A percentile compares a stretch with the other conserved stretches of the same genome.
These are phyloP conservation scores for Heliamphora ciliata DNA, from an alignment of 179 eudicot genomes.

Conservation along the genomic window DNA sequence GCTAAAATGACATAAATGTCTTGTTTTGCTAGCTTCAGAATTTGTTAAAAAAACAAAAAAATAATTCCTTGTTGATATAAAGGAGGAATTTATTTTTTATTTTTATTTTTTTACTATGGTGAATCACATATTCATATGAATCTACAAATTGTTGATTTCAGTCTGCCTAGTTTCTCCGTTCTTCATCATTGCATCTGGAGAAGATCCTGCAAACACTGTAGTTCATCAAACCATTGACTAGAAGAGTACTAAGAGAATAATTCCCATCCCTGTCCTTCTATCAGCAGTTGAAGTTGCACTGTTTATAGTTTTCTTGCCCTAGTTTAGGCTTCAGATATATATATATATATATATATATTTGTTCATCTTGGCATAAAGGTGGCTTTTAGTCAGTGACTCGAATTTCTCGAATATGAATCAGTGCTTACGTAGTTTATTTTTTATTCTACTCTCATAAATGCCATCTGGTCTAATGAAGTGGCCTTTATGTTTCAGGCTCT, in stretches of 20 bases:
- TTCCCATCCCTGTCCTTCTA: background rate
- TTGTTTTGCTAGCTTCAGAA: background rate
- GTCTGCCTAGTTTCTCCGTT: background rate
- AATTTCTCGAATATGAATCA: background rate
- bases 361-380: constrained; percentile 6
- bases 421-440: background rate
- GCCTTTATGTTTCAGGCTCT: constrained; percentile 47
- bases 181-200: background rate
- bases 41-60: background rate
- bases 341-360: background rate
- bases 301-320: background rate
- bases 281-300: constrained; percentile 6
- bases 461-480: background rate
- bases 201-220: background rate
- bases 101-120: no score
- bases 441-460: background rate
- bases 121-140: no score
- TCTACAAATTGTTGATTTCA: no score
- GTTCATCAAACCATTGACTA: constrained; percentile 1
- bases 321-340: background rate
- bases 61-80: background rate
- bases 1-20: background rate
- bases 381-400: background rate
- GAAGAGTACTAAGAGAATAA: no score
- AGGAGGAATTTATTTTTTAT: background rate